Conservation (phyloP, 2,329 filamentous ascomycete species). For the Cladosporium sp. region DNA sequence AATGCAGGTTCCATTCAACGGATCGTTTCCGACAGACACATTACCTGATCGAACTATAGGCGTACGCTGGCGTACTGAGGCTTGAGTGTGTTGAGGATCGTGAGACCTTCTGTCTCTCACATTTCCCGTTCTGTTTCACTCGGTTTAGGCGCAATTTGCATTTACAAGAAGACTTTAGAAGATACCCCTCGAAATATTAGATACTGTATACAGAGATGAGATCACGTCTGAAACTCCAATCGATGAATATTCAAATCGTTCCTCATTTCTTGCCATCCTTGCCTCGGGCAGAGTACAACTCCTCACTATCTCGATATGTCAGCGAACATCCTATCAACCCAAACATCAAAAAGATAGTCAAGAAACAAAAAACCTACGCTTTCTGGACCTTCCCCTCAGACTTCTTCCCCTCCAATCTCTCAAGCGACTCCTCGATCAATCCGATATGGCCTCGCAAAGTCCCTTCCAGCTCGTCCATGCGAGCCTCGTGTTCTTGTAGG, state of each 20-base stretch:
- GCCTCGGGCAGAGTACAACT: constrained; percentile 17
- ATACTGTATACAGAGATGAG: too few relatives aligned
- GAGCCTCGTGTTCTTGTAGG: constrained; percentile 46
- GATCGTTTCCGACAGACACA: too few relatives aligned
- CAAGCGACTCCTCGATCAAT: constrained; percentile 42
- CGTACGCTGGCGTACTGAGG: too few relatives aligned
- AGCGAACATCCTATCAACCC: background rate
- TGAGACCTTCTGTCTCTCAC: too few relatives aligned
- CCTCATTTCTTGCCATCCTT: constrained; percentile 19
- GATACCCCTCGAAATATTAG: too few relatives aligned
- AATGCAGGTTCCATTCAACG: too few relatives aligned
- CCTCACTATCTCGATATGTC: constrained; percentile 12
- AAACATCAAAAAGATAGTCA: background rate
- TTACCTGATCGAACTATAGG: too few relatives aligned
- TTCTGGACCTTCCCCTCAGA: constrained; percentile 34
- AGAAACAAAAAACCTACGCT: constrained; percentile 32
- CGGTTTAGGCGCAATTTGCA: too few relatives aligned
- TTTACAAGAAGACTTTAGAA: too few relatives aligned
- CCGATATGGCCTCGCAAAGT: constrained; percentile 46
- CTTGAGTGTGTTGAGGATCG: too few relatives aligned
- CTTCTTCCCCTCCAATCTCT: constrained; percentile 42
- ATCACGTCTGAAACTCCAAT: too few relatives aligned
- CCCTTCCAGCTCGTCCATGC: constrained; percentile 46
- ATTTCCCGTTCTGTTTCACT: too few relatives aligned
- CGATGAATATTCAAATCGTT: background rate